phyloP scores from a whole-genome alignment of 2,329 filamentous ascomycete genomes.

The Trichoderma koningii region DNA sequence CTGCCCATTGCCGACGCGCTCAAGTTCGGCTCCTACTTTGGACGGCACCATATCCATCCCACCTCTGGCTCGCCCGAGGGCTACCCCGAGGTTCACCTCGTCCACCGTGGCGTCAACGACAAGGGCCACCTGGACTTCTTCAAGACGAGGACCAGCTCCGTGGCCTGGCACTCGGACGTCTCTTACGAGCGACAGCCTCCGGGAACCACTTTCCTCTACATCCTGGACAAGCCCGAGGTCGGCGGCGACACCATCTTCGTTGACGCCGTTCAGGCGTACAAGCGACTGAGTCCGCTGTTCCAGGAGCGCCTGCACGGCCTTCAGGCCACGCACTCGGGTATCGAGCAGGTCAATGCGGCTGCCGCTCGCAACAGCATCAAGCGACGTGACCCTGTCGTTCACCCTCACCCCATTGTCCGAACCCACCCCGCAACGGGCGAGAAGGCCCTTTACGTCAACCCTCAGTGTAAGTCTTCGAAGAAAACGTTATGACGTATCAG shows the following conservation, averaged over 20 bases:
- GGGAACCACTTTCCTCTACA: slow-evolving; percentile 85
- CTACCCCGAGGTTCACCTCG: slow-evolving; percentile 74
- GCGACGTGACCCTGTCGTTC: slow-evolving; percentile 72
- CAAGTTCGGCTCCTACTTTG: slow-evolving; percentile 73
- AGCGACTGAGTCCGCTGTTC: slow-evolving; percentile 76
- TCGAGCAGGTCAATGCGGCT: slow-evolving; percentile 76
- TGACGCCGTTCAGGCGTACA: slow-evolving; percentile 79
- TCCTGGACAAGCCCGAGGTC: slow-evolving; percentile 76
- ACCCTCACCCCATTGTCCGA: slow-evolving; percentile 74
- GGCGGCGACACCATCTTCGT: slow-evolving; percentile 86
- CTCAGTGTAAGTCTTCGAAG: slow-evolving; percentile 64
- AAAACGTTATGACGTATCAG: background rate
- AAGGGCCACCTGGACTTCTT: slow-evolving; percentile 61
- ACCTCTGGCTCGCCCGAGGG: slow-evolving; percentile 74
- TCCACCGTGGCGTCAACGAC: slow-evolving; percentile 65
- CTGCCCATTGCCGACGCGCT: slow-evolving; percentile 70
- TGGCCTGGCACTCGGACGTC: slow-evolving; percentile 89
- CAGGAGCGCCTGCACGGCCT: slow-evolving; percentile 78
- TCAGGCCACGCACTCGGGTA: slow-evolving; percentile 76
- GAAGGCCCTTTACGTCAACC: slow-evolving; percentile 81
- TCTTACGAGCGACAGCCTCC: slow-evolving; percentile 88
- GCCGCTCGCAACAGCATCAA: slow-evolving; percentile 68
- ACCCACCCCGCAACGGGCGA: slow-evolving; percentile 83
- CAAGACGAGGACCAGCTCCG: slow-evolving; percentile 69
- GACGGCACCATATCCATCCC: slow-evolving; percentile 79